phyloP scores from a whole-genome alignment of 352 stramenopile genomes.

The Poterioochromonas sp. region DNA sequence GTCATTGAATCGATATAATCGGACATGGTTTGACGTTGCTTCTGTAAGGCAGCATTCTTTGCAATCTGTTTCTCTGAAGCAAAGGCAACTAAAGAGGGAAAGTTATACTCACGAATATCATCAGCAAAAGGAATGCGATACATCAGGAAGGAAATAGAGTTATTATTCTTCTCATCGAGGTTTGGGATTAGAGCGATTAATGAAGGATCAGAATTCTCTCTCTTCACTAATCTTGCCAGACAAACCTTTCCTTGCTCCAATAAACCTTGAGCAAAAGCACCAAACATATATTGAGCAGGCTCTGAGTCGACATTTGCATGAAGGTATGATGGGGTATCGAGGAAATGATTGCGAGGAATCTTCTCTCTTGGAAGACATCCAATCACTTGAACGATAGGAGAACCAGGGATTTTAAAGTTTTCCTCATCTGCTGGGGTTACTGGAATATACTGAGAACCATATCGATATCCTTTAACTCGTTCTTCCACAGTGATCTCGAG shows the following conservation, averaged over 20 bases:
- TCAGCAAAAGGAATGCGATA: conserved; percentile 11
- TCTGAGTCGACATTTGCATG: neutral
- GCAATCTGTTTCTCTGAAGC: neutral
- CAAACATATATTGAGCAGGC: neutral
- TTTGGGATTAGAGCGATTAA: neutral
- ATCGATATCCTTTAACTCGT: conserved; percentile 16
- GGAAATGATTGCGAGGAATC: neutral
- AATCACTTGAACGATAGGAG: neutral
- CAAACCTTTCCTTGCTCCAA: neutral
- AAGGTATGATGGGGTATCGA: neutral
- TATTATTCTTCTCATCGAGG: neutral
- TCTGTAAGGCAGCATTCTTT: neutral
- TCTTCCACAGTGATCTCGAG: neutral
- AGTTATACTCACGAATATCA: neutral
- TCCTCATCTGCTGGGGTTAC: neutral
- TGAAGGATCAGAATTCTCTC: conserved; percentile 1
- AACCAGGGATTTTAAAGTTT: neutral
- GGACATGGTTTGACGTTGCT: neutral
- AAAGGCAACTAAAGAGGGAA: neutral
- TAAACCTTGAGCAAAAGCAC: neutral
- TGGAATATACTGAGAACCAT: conserved; percentile 27
- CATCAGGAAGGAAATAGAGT: neutral
- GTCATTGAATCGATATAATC: neutral
- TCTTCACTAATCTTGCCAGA: neutral
- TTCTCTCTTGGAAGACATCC: neutral